Base-by-base conservation (phyloP, 371 early-diverging fungal species). In the Zopfochytrium polystomum region DNA sequence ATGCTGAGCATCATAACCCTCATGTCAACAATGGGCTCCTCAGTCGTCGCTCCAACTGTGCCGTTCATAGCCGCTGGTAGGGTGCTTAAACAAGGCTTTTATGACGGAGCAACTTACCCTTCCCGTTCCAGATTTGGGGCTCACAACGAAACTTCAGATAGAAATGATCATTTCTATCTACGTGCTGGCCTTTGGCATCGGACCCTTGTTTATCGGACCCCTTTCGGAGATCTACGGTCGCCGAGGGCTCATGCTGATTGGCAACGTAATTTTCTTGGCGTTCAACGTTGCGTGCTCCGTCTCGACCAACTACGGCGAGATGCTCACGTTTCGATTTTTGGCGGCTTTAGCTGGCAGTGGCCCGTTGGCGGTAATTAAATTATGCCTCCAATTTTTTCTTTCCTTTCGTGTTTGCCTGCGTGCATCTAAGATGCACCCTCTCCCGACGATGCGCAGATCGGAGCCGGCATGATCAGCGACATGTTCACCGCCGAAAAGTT, bases 211-310 rank as follows among this genome's bases (percentile, higher is more conserved):
- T 23, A 34, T 58, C n/a, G 59, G 30, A 15, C 59, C 59, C 11
- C 27, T 58, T 7, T 58, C 59, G 2, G 59, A 58, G 27, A 32
- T 58, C 13, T 58, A 58, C 32, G 59, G 59, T 6, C 59, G 59
- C 13, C 18, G 33, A 1, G 18, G 18, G 0, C 31, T 58, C 27
- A 22, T 58, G 50, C 59, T 34, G 23, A 20, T 20, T 13, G 47
- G 50, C 13, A 15, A 49, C 18, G 32, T 25, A 27, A 34, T 58
- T 29, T 58, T 58, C 50, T 34, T 50, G 50, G 11, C 50, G 22
- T 58, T 58, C 59, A 58, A 58, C 50, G 27, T 42, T 11, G 34
- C 35, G 7, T 58, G 59, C 26, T 48, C 50, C 15, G 15, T 50
- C 3, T 20, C 59, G 13, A 15, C 55, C n/a, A 50, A n/a, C 25